Evolutionary conservation across 352 stramenopile species (phyloP).

Genomic region (Stramenopiles sp.): DNA sequence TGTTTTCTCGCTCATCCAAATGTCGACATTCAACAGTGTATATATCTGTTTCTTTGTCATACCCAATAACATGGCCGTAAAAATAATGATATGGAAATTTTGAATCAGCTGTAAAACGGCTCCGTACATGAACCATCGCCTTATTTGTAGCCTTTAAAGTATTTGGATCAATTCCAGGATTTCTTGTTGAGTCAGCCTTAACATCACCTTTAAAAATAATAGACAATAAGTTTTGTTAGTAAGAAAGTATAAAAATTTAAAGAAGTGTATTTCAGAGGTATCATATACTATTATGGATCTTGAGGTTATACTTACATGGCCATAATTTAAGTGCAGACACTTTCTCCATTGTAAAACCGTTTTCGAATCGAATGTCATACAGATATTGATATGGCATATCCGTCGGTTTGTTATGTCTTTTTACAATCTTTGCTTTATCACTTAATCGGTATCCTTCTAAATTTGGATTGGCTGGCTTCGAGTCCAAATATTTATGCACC

Average conservation of each 20-base stretch:
- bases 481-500: neutral
- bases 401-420: neutral
- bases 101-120: neutral
- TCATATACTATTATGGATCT: neutral
- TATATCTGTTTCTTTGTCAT: neutral
- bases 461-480: neutral
- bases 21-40: neutral
- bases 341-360: neutral
- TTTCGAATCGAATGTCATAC: neutral
- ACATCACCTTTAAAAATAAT: neutral
- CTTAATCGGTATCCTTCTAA: neutral
- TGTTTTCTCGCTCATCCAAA: neutral
- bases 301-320: neutral
- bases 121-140: neutral
- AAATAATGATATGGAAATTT: neutral
- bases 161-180: neutral
- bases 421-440: neutral
- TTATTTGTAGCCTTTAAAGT: neutral
- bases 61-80: neutral
- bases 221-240: too few relatives aligned
- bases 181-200: neutral
- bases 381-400: neutral
- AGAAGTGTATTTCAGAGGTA: too few relatives aligned
- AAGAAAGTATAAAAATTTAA: too few relatives aligned
- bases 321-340: neutral